These are phyloP conservation scores for Ophiobolus disseminans DNA, from an alignment of 2,329 filamentous ascomycete genomes.

Conservation along the genomic window DNA sequence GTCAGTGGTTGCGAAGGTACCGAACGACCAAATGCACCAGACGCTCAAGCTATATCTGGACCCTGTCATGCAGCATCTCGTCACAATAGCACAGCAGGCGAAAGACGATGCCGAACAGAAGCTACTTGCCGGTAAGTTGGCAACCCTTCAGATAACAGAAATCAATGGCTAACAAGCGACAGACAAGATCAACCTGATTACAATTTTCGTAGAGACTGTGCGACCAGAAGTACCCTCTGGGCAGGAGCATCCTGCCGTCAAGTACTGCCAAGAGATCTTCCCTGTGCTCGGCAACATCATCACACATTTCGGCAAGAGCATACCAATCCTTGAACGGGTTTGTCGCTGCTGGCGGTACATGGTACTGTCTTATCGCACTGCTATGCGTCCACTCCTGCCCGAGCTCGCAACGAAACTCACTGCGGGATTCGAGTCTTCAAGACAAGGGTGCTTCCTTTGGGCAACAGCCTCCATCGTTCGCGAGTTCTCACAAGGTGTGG, in stretches of 20 bases:
- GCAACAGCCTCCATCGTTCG: constrained; percentile 92
- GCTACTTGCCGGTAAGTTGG: constrained; percentile 75
- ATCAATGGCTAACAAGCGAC: constrained; percentile 16
- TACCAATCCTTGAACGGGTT: constrained; percentile 89
- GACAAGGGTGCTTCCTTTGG: constrained; percentile 98
- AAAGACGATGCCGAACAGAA: constrained; percentile 83
- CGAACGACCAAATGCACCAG: constrained; percentile 77
- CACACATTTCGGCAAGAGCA: constrained; percentile 83
- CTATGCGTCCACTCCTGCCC: constrained; percentile 83
- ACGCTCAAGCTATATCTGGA: constrained; percentile 93
- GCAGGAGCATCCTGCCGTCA: constrained; percentile 86
- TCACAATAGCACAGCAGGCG: constrained; percentile 85
- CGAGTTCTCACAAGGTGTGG: constrained; percentile 90
- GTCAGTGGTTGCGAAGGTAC: constrained; percentile 86
- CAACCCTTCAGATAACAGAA: not conserved
- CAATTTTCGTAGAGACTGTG: constrained; percentile 81
- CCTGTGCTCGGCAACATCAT: constrained; percentile 85
- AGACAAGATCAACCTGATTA: constrained; percentile 92
- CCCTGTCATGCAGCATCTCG: constrained; percentile 83
- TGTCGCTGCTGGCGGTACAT: constrained; percentile 97
- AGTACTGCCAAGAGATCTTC: constrained; percentile 95
- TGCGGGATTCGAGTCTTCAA: constrained; percentile 80
- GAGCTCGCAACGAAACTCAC: constrained; percentile 88
- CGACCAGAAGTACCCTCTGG: constrained; percentile 74
- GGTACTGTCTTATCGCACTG: constrained; percentile 92